Base-by-base conservation (phyloP, 2,329 filamentous ascomycete species). In the Apiospora kogelbergensis region DNA sequence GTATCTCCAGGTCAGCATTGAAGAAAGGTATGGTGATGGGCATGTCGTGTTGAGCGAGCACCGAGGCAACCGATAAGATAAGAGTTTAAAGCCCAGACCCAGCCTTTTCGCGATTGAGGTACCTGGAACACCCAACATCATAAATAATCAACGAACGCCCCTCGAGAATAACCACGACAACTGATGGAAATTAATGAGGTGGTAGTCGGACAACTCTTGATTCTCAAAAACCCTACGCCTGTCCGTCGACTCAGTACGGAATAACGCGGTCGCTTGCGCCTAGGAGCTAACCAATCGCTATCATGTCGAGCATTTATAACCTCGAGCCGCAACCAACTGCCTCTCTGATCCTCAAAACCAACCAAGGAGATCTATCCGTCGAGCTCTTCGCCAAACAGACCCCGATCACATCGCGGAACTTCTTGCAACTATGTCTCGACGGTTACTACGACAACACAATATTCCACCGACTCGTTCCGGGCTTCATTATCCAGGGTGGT, bases 341-440 rank as follows among this genome's bases (percentile, higher is more conserved):
- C 26, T 97, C 96, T 73, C 94, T 93, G 68, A 90, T 98, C 73
- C 86, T 99, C 53, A 91, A 97, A 80, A 99, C 96, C 11, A 97
- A 93, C 7, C 85, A 91, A 63, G 96, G 96, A 80, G 95, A 97
- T 76, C 87, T 99, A 69, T 91, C 93, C 45, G 88, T 99, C 81
- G 94, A 97, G 80, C 90, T 99, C 69, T 99, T 97, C 84, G 95
- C 95, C 22, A 96, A 96, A 78, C 96, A 99, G 81, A 92, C 93
- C 0, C 96, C 96, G 10, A 86, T 98, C 71, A 92, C 96, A 33
- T 94, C 91, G 78, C 94, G 95, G 74, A 98, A 98, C 83, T 99
- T 99, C 81, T 87, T 99, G 45, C 96, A 99, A 80, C 91, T 95
- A 77, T 96, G 93, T 78, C 88, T 98, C 74, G 95, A 99, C 78